Evolutionary conservation across 352 stramenopile genomes (phyloP), one percentile per base, ranked within the genome.

Genomic region (Sclerospora graminicola): DNA sequence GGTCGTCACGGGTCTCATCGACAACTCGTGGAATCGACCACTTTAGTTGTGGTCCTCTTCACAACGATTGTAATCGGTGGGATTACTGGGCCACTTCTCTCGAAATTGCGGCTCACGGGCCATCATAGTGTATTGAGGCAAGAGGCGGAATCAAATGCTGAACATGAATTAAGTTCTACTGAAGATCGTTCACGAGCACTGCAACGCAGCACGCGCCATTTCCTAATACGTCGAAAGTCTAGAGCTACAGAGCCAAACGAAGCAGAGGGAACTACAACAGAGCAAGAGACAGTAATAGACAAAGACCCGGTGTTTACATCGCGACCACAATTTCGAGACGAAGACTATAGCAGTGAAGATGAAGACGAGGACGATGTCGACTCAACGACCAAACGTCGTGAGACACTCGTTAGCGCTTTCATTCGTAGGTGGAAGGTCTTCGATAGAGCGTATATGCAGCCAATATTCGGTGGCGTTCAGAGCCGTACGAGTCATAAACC

Each of bases 61-160:
- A 91, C 80, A n/a, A 91, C 80, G 0, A 79, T 89, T 37, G 72
- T 91, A 28, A 69, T 91, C 16, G 79, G 79, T 7, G 76, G 76
- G 3, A 53, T 91, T 35, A 91, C 79, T 1, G 79, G 79, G 0
- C 79, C 74, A 6, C 48, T 91, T 10, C 50, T 91, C 5, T 65
- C 48, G 11, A 69, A 61, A 16, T 45, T 91, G 20, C 51, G 33
- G n/a, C 54, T 72, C 10, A 67, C 55, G 2, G 67, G 54, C 0
- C 51, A 76, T 13, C 54, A 67, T 14, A 63, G 63, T 32, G 53
- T 51, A 33, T 27, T 63, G n/a, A 50, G 45, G 19, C 58, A 67
- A 46, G 63, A 74, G 2, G 21, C 45, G 6, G 67, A 66, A 2
- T 41, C 62, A 8, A 71, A 71, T 8, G 39, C 54, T 18, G 61